Conservation (phyloP, 805 yeast genomes). For the Kodamaea neixiangensis region DNA sequence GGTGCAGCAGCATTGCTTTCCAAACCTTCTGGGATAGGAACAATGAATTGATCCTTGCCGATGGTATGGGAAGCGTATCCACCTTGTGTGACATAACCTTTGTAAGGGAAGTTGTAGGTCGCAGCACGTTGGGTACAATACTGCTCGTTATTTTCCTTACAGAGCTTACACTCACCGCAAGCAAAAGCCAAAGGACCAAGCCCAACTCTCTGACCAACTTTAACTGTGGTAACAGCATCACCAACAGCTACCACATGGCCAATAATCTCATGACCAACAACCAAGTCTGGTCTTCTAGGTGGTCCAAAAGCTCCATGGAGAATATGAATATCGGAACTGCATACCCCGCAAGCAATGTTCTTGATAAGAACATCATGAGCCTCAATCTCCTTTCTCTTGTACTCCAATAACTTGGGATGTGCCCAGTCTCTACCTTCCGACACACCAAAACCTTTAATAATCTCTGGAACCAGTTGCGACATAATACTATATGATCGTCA, state of each 20-base stretch:
- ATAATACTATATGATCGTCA: constrained; percentile 11
- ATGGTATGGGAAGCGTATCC: constrained; percentile 52
- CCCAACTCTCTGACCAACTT: constrained; percentile 75
- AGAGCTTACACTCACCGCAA: constrained; percentile 63
- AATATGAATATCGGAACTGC: constrained; percentile 60
- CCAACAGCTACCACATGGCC: constrained; percentile 64
- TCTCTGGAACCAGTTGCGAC: constrained; percentile 14
- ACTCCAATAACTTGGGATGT: constrained; percentile 31
- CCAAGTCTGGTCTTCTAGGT: constrained; percentile 35
- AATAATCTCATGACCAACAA: constrained; percentile 65
- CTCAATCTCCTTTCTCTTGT: constrained; percentile 25
- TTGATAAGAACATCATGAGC: constrained; percentile 54
- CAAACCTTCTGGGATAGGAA: constrained; percentile 49
- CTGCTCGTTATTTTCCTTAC: constrained; percentile 34
- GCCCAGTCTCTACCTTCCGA: constrained; percentile 30
- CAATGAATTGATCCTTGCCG: constrained; percentile 45
- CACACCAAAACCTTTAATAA: constrained; percentile 36
- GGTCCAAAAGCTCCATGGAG: constrained; percentile 53
- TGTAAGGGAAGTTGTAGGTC: constrained; percentile 49
- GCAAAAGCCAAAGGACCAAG: constrained; percentile 69
- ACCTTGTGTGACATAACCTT: constrained; percentile 38
- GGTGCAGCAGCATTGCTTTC: constrained; percentile 48
- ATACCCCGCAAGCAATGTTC: constrained; percentile 61
- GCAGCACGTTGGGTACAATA: constrained; percentile 51
- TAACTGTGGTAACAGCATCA: constrained; percentile 46